Evolutionary conservation across 148 eudicot species (phyloP), one percentile per base, ranked within the genome.

Genomic region (Camellia japonica): DNA sequence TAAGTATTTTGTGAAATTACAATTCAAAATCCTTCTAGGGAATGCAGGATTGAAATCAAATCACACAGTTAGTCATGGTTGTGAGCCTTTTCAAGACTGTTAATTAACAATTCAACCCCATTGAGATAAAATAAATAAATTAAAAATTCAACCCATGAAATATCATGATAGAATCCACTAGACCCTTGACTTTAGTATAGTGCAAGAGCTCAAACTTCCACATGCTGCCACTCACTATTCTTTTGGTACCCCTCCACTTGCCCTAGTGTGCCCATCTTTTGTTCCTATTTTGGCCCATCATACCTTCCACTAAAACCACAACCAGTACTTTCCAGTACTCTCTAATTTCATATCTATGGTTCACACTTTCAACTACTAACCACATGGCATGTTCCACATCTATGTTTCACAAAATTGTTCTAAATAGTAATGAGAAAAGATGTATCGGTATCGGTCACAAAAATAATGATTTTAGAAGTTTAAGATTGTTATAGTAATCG

Each of bases 231-330:
- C 38, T 30, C 74, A 70, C 18, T 55, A 70, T 83, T 68, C 74
- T 68, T 54, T 52, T 61, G 82, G 78, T 83, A 83, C 9, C 46
- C 61, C 7, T 74, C 84, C 88, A 86, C 88, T 83, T 73, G 19
- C 73, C 78, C 1, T 19, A 80, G 70, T 67, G 76, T 66, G 73
- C 64, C 11, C 42, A 58, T 59, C 74, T 56, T 76, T 82, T 63
- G 20, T 47, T 49, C 59, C 80, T 51, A 56, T 81, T 83, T 80
- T 82, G 82, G 62, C 77, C 47, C 81, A 82, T 71, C 56, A 77
- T 64, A 20, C 15, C 72, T 41, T 77, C 84, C 84, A 82, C 84
- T 82, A 9, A 63, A 75, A 43, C 56, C 60, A 7, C 11, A 63
- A 20, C 20, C 70, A 47, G 69, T 62, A 13, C 42, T 55, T 30